A percentile compares a stretch with the other conserved stretches of the same genome.
Conservation (phyloP, 179 eudicot genomes). For the Beta lomatogona region DNA sequence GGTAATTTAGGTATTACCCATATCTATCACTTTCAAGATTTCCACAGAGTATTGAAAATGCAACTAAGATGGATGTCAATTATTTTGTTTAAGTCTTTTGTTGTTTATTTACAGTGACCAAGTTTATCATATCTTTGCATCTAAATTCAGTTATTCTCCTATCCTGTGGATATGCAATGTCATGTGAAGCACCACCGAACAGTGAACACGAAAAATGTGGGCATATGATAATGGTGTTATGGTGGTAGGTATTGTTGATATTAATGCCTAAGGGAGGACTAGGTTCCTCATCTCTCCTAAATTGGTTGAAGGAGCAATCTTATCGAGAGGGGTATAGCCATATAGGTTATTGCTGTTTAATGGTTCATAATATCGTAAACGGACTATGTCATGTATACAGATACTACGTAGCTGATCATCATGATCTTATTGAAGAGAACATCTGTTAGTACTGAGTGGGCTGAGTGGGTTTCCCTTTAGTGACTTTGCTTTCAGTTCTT, state of each 20-base stretch:
- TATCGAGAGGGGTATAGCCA: neutral
- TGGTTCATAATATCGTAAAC: neutral
- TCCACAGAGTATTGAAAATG: neutral
- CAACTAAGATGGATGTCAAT: neutral
- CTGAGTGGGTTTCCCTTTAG: neutral
- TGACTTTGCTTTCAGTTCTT: neutral
- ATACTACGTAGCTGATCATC: neutral
- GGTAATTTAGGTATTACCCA: neutral
- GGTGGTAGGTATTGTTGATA: neutral
- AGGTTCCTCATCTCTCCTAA: neutral
- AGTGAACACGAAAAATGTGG: neutral
- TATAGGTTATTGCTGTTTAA: neutral
- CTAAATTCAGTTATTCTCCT: neutral
- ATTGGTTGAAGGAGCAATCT: neutral
- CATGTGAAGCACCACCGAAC: neutral
- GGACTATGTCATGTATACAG: neutral
- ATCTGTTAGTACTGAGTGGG: neutral
- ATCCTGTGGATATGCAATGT: neutral
- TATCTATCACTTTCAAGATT: neutral
- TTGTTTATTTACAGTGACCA: neutral
- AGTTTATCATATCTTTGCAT: neutral
- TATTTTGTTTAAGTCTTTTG: neutral
- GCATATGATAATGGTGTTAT: neutral
- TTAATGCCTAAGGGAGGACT: neutral
- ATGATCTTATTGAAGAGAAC: neutral